Evolutionary conservation across 805 yeast genomes (phyloP).

Genomic region (Saturnispora serradocipensis): DNA sequence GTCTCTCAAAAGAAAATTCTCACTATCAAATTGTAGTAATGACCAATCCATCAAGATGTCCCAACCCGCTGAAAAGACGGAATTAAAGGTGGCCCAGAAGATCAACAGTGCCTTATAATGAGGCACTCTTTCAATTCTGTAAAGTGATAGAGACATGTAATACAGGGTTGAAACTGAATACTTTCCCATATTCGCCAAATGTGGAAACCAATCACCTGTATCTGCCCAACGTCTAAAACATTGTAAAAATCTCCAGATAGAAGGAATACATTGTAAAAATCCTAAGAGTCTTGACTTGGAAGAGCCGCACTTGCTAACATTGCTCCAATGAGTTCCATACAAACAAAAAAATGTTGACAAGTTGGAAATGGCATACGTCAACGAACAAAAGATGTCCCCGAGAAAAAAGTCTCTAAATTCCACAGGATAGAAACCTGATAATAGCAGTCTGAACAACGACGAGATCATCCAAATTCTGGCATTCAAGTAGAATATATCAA

Average conservation of each 20-base stretch:
- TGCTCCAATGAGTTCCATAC: conserved; percentile 64
- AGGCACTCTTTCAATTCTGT: conserved; percentile 49
- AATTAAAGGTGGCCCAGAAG: conserved; percentile 63
- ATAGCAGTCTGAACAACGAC: conserved; percentile 59
- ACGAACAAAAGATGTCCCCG: conserved; percentile 84
- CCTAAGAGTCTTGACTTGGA: conserved; percentile 71
- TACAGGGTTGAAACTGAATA: conserved; percentile 60
- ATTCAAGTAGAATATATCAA: conserved; percentile 43
- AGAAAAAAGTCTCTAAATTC: conserved; percentile 90
- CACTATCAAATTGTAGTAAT: conserved; percentile 55
- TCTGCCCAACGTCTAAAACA: conserved; percentile 87
- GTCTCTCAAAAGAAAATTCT: conserved; percentile 54
- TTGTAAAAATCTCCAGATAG: conserved; percentile 84
- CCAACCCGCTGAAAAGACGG: conserved; percentile 68
- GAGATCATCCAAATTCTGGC: conserved; percentile 72
- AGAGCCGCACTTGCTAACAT: conserved; percentile 61
- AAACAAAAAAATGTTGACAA: conserved; percentile 79
- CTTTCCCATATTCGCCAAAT: conserved; percentile 79
- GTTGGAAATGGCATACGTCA: conserved; percentile 83
- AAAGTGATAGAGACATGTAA: conserved; percentile 65
- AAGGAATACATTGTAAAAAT: conserved; percentile 74
- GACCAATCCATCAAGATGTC: conserved; percentile 97
- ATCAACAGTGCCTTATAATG: conserved; percentile 52
- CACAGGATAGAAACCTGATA: conserved; percentile 88
- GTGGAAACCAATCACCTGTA: conserved; percentile 95